Conservation (phyloP, 192 early-diverging fungal species). For the Chytriomyces sp. region DNA sequence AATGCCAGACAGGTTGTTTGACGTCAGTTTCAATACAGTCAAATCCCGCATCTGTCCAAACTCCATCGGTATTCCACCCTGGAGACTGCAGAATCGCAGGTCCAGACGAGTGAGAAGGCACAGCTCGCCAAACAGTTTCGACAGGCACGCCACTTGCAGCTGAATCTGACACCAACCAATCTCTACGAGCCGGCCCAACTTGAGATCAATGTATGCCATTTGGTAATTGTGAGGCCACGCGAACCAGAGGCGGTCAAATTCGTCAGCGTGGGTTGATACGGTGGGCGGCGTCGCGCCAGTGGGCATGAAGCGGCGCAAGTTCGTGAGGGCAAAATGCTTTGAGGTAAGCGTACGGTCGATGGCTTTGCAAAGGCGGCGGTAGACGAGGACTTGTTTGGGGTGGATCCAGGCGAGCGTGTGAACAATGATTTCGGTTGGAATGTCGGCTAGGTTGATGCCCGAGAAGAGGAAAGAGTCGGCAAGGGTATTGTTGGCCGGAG, state of each 20-base stretch:
- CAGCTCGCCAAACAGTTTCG: background rate
- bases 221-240: conserved; percentile 10
- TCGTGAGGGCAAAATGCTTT: background rate
- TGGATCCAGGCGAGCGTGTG: conserved; percentile 7
- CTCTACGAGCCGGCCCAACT: background rate
- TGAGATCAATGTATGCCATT: background rate
- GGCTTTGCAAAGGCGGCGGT: conserved; percentile 9
- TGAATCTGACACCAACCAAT: background rate
- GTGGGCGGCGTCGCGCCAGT: background rate
- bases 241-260: conserved; percentile 2
- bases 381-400: background rate
- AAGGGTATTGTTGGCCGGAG: too few species aligned
- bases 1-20: background rate
- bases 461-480: too few species aligned
- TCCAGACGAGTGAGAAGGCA: background rate
- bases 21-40: background rate
- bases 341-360: background rate
- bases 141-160: background rate
- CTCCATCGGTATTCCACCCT: background rate
- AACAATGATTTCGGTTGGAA: background rate
- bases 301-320: background rate
- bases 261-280: background rate
- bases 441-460: too few species aligned
- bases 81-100: background rate
- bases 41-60: background rate